Conservation (phyloP, 163 green algal genomes). For the Scenedesmus sp. region DNA sequence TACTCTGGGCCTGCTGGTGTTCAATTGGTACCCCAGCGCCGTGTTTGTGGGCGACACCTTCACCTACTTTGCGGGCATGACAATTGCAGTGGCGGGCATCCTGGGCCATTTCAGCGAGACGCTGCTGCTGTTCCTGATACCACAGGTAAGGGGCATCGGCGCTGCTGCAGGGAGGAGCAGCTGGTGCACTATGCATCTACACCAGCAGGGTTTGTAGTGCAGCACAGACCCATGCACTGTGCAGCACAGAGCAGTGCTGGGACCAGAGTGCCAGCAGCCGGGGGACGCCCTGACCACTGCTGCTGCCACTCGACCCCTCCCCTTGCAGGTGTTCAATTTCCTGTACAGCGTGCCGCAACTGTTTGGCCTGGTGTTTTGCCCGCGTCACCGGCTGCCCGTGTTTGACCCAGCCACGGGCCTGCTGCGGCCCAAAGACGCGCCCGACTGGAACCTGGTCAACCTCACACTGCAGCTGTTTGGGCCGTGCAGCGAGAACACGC, state of each 20-base stretch:
- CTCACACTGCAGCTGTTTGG: slow-evolving; percentile 87
- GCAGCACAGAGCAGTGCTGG: background rate
- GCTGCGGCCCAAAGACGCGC: slow-evolving; percentile 79
- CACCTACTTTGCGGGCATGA: slow-evolving; percentile 99
- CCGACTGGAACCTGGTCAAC: slow-evolving; percentile 97
- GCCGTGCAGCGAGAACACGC: slow-evolving; percentile 79
- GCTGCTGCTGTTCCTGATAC: slow-evolving; percentile 97
- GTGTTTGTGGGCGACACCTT: slow-evolving; percentile 99
- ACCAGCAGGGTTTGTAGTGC: too few relatives aligned
- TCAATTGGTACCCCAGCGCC: slow-evolving; percentile 95
- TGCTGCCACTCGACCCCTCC: background rate
- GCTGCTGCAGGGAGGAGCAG: background rate
- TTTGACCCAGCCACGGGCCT: slow-evolving; percentile 87
- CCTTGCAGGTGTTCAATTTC: slow-evolving; percentile 94
- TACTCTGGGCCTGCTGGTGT: slow-evolving; percentile 91
- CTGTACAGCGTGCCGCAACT: slow-evolving; percentile 98
- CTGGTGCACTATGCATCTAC: too few relatives aligned
- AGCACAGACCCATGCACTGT: background rate
- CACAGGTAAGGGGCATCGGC: slow-evolving; percentile 68
- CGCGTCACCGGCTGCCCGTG: slow-evolving; percentile 90
- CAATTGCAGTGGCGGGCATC: slow-evolving; percentile 96
- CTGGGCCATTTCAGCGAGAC: slow-evolving; percentile 99
- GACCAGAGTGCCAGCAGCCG: background rate
- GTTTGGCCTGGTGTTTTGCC: slow-evolving; percentile 97
- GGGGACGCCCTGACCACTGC: background rate